Percentiles rank a stretch among this genome's conserved stretches.
Conservation (phyloP, 805 yeast genomes). For the Candida jianshihensis region DNA sequence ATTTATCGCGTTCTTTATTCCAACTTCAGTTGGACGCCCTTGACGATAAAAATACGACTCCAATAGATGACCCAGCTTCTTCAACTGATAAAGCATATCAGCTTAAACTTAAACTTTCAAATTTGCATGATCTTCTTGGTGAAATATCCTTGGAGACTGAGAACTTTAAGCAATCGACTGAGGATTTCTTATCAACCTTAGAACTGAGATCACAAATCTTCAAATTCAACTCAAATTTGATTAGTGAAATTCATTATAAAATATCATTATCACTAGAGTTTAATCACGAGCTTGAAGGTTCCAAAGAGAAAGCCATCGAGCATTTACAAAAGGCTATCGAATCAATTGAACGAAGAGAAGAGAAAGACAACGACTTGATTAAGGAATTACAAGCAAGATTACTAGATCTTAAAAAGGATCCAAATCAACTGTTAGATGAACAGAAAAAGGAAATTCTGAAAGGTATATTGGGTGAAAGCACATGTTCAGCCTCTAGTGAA, state of each 20-base stretch:
- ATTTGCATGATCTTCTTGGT: constrained; percentile 73
- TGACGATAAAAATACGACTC: constrained; percentile 11
- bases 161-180: constrained; percentile 71
- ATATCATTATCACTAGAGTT: constrained; percentile 75
- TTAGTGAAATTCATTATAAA: constrained; percentile 78
- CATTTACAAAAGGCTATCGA: constrained; percentile 48
- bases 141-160: constrained; percentile 89
- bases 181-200: constrained; percentile 57
- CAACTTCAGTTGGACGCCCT: constrained; percentile 27
- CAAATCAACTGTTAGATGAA: constrained; percentile 38
- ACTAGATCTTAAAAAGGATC: constrained; percentile 47
- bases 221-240: constrained; percentile 43
- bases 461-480: constrained; percentile 47
- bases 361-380: constrained; percentile 38
- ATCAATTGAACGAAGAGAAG: constrained; percentile 36
- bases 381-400: constrained; percentile 50
- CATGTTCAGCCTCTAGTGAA: constrained; percentile 18
- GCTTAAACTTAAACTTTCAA: constrained; percentile 52
- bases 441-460: constrained; percentile 47
- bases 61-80: constrained; percentile 9
- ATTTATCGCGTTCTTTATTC: constrained; percentile 64
- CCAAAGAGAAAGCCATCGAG: constrained; percentile 44
- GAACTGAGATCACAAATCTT: constrained; percentile 45
- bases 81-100: constrained; percentile 28
- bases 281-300: constrained; percentile 41